A percentile compares a stretch with the other conserved stretches of the same genome.
Conservation (phyloP, 306 rosid genomes). For the Cucumis sativus region Cucumber_9930_V3 NC_026657.2:2637001-2637500, state of each 20-base stretch:
- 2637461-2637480: not conserved
- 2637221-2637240: not conserved
- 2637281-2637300: not conserved
- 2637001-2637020: not conserved
- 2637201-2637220: not conserved
- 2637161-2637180: not conserved
- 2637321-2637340: not conserved
- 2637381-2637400: not conserved
- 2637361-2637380: not conserved
- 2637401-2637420: not conserved
- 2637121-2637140: not conserved
- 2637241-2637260: not conserved
- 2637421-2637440: not conserved
- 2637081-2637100: not conserved
- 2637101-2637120: not conserved
- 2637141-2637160: not conserved
- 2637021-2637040: not conserved
- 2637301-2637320: not conserved
- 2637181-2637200: not conserved
- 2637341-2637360: not conserved
- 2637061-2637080: not conserved
- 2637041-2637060: not conserved
- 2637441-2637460: not conserved
- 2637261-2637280: not conserved
- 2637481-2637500: not conserved